Percentiles rank a stretch among this genome's conserved stretches.
phyloP scores from a whole-genome alignment of 164 flowering plant species.

The Berberis thunbergii region DNA sequence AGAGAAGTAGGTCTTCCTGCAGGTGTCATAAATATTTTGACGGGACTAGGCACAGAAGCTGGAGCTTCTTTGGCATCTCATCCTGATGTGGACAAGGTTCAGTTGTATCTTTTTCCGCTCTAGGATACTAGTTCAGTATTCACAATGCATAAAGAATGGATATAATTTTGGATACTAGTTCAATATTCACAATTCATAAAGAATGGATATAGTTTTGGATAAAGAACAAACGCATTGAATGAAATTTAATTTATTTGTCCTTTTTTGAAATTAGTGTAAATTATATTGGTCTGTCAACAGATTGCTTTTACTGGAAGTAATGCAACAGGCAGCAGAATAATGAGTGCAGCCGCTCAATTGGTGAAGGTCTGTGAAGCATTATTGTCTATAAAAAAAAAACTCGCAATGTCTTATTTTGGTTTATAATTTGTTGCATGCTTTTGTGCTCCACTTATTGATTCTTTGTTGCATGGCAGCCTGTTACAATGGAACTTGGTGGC shows the following conservation, averaged over 20 bases:
- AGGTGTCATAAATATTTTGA: conserved; percentile 81
- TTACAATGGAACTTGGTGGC: conserved; percentile 95
- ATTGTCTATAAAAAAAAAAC: not conserved
- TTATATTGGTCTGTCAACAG: conserved; percentile 28
- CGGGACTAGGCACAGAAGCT: conserved; percentile 92
- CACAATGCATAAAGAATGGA: conserved; percentile 71
- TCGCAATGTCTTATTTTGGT: not conserved
- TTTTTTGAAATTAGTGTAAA: not conserved
- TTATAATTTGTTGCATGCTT: not conserved
- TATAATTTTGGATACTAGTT: conserved; percentile 19
- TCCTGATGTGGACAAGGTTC: conserved; percentile 92
- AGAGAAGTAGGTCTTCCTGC: conserved; percentile 87
- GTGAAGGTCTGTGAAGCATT: conserved; percentile 53
- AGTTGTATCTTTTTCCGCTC: not conserved
- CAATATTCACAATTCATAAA: conserved; percentile 91
- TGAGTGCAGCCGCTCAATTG: conserved; percentile 81
- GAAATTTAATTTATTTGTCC: not conserved
- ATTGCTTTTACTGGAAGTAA: conserved; percentile 94
- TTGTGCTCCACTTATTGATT: not conserved
- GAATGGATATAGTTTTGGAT: conserved; percentile 13
- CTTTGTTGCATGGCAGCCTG: conserved; percentile 53
- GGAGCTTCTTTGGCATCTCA: conserved; percentile 96
- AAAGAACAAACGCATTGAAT: not conserved
- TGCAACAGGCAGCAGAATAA: conserved; percentile 81
- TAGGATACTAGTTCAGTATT: conserved; percentile 36